Base-by-base conservation (phyloP, 2,329 filamentous ascomycete species). In the Diplodia seriata region DNA sequence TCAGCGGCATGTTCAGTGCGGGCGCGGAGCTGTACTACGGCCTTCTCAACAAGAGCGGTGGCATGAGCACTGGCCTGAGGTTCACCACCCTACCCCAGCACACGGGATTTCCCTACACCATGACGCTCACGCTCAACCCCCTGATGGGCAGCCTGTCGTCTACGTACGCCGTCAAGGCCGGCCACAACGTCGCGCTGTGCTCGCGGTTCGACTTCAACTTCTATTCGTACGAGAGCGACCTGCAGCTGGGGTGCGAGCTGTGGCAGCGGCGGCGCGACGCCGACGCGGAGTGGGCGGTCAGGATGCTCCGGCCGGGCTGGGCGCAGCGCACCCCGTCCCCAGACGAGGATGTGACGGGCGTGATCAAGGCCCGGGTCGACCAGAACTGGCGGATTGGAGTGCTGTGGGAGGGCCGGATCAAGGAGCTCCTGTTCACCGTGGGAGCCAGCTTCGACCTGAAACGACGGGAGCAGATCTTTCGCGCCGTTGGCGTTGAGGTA, bases 1-100 rank as follows among this genome's bases (percentile, higher is more conserved):
- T 90, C 68, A 91, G 89, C 81, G 94, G 91, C 9, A 89, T 94
- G 23, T 93, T 98, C 77, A 97, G 92, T 74, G 92, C 92, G 3
- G 95, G 95, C 43, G 94, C 90, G 67, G 95, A 99, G 79, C 85
- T 97, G 43, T 99, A 98, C 82, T 99, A 99, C 82, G 95, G 94
- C 26, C 90, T 94, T 0, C 82, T 97, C 69, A 98, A 97, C 78
- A 97, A 97, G 76, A 93, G 93, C 26, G 92, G 94, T 59, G 95
- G 95, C 56, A 88, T 97, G 76, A 97, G 93, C 70, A 87, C 96
- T 9, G 95, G 94, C 7, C 84, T 93, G 57, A 88, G 95, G 61
- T 99, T 98, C 78, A 92, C 93, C 49, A 98, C 95, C 12, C 82
- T 98, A 23, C 91, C 91, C 66, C 86, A 84, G 68, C 91, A 91